Evolutionary conservation across 1,139 yeast species (phyloP).

Genomic region (Magnusiomyces tetraspermus): DNA sequence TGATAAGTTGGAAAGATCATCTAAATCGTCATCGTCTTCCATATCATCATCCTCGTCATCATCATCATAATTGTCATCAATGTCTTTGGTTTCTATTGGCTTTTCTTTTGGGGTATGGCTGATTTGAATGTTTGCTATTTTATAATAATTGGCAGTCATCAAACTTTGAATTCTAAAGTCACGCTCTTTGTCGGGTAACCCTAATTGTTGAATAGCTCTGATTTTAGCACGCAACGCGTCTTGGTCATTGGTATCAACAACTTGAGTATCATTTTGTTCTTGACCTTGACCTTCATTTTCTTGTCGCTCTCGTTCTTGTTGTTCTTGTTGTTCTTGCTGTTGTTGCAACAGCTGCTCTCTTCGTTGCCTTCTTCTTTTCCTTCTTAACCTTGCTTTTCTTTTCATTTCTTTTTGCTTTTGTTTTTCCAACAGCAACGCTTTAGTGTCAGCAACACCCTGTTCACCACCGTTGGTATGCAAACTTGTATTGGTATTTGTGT

Average conservation of each 20-base stretch:
- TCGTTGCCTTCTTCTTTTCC: background rate
- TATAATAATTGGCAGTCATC: conserved; percentile 64
- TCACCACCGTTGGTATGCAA: background rate
- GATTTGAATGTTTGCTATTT: conserved; percentile 6
- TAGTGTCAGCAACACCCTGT: background rate
- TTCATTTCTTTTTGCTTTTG: background rate
- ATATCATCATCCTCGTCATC: conserved; percentile 37
- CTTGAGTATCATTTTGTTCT: too few relatives aligned
- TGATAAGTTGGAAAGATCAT: background rate
- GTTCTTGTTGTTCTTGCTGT: background rate
- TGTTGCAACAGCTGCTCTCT: background rate
- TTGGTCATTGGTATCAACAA: conserved; percentile 4
- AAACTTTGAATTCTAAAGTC: conserved; percentile 57
- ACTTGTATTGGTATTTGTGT: background rate
- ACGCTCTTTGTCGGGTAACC: conserved; percentile 45
- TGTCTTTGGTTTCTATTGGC: conserved; percentile 21
- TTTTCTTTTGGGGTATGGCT: conserved; percentile 22
- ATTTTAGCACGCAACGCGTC: conserved; percentile 43
- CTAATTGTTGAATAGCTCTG: conserved; percentile 44
- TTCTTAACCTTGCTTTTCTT: conserved; percentile 1
- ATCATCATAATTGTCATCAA: conserved; percentile 25
- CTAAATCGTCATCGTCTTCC: conserved; percentile 30
- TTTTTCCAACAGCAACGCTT: background rate
- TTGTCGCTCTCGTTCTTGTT: background rate
- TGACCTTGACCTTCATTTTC: background rate